Percentiles rank a stretch among this genome's conserved stretches.
These are phyloP conservation scores for Syncephalastrum contaminatum DNA, from an alignment of 371 early-diverging fungal species.

Conservation along the genomic window DNA sequence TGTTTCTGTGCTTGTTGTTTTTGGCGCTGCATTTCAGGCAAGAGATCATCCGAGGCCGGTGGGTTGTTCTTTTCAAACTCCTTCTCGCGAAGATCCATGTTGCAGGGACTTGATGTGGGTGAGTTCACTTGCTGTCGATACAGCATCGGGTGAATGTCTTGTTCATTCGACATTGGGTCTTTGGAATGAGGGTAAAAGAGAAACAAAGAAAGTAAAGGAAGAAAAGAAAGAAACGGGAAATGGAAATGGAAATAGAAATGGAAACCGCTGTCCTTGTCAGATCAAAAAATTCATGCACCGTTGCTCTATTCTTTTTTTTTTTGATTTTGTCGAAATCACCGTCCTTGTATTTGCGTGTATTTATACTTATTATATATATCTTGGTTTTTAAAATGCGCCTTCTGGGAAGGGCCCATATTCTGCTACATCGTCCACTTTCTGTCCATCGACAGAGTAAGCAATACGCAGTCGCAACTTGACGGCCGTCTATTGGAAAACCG, in stretches of 20 bases:
- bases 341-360: no score
- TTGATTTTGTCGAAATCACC: no score
- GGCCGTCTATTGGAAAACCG: slow-evolving; percentile 49
- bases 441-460: slow-evolving; percentile 56
- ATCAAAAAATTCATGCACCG: no score
- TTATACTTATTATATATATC: no score
- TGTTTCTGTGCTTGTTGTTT: background rate
- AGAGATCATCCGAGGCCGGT: no score
- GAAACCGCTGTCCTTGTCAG: no score
- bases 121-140: slow-evolving; percentile 18
- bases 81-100: background rate
- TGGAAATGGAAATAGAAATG: no score
- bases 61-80: background rate
- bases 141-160: slow-evolving; percentile 15
- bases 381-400: slow-evolving; percentile 33
- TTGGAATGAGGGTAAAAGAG: slow-evolving; percentile 1
- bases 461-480: slow-evolving; percentile 77
- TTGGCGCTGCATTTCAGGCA: background rate
- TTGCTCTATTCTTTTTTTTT: no score
- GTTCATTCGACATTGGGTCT: slow-evolving; percentile 1
- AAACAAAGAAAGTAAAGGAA: background rate
- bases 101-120: background rate
- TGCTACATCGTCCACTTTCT: slow-evolving; percentile 70
- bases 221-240: background rate
- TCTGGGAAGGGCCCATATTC: slow-evolving; percentile 80